Base-by-base conservation (phyloP, 371 early-diverging fungal genomes). In the Chytridium lagenaria region DNA sequence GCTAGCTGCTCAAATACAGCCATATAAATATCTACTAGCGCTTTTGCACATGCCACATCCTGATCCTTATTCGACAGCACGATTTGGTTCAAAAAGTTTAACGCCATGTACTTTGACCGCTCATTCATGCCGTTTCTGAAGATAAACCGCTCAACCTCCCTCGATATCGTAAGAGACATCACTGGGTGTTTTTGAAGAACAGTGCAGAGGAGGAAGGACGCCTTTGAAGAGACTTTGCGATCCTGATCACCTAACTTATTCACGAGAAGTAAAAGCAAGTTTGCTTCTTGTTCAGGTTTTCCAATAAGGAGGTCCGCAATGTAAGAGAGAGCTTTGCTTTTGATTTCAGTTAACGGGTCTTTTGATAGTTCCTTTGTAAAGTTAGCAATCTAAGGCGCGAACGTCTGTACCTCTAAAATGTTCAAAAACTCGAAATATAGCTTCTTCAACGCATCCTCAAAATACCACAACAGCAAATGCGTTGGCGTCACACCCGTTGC, bases 261-360 rank as follows among this genome's bases (percentile, higher is more conserved):
- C 71, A 95, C 91, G 30, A 98, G 86, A 66, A 98, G 77, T 40
- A 91, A 88, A 51, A 98, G 86, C 70, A 98, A 85, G 73, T 95
- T 97, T 66, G 92, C 92, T 77, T 98, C 98, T 83, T 97, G 95
- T 82, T 98, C 98, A 7, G 98, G 95, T 78, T 96, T 96, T 31
- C 89, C 82, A 50, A 85, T 80, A 69, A 97, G 83, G 44, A 98
- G 83, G 74, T 92, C 92, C 65, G 86, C 82, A 59, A 96, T 87
- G 81, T 87, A 89, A 10, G 81, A 78, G 1, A 97, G 82, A 85
- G 90, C 90, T 74, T 88, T 91, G 76, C 89, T 89, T 68, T 93
- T 91, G 33, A 95, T 91, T 72, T 93, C 90, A 55, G 87, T 83
- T 28, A 97, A 81, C 7, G 93, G 89, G 80, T 98, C 98, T 77